A percentile compares a stretch with the other conserved stretches of the same genome.
Evolutionary conservation across 1,139 yeast genomes (phyloP).

Genomic region (Suhomyces yuchorum): DNA sequence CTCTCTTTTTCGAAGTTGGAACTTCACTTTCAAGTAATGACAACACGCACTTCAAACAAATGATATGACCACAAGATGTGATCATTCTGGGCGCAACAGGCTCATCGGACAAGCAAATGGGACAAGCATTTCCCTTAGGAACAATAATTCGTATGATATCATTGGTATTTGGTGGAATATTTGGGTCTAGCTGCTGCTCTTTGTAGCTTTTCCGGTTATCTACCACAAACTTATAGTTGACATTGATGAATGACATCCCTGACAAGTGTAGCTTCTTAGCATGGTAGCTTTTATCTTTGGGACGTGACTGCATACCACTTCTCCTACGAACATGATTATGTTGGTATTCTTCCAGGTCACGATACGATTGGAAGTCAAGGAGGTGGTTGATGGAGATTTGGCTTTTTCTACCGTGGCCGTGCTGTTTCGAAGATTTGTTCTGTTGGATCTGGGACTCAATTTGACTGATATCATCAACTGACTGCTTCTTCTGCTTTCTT

Average conservation of each 20-base stretch:
- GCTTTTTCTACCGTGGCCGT: constrained; percentile 45
- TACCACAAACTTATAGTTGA: constrained; percentile 81
- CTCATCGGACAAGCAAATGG: constrained; percentile 83
- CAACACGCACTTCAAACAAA: constrained; percentile 81
- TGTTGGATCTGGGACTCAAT: constrained; percentile 5
- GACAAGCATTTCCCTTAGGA: constrained; percentile 79
- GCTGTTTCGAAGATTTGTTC: neutral
- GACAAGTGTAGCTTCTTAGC: constrained; percentile 44
- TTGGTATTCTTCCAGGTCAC: constrained; percentile 51
- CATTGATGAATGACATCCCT: constrained; percentile 79
- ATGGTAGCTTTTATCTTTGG: constrained; percentile 5
- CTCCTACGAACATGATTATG: constrained; percentile 22
- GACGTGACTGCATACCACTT: constrained; percentile 4
- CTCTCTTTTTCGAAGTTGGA: constrained; percentile 39
- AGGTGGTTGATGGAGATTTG: constrained; percentile 65
- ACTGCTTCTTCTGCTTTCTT: constrained; percentile 5
- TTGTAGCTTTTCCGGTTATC: constrained; percentile 59
- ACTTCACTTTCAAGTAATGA: constrained; percentile 67
- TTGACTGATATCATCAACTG: neutral
- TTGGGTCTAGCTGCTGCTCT: constrained; percentile 70
- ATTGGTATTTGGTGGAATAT: constrained; percentile 63
- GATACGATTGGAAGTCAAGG: constrained; percentile 58
- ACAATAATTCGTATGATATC: constrained; percentile 71
- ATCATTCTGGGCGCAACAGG: constrained; percentile 95
- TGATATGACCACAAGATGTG: constrained; percentile 83